phyloP scores from a whole-genome alignment of 1,139 yeast species.

The Yamadazyma dushanensis region DNA sequence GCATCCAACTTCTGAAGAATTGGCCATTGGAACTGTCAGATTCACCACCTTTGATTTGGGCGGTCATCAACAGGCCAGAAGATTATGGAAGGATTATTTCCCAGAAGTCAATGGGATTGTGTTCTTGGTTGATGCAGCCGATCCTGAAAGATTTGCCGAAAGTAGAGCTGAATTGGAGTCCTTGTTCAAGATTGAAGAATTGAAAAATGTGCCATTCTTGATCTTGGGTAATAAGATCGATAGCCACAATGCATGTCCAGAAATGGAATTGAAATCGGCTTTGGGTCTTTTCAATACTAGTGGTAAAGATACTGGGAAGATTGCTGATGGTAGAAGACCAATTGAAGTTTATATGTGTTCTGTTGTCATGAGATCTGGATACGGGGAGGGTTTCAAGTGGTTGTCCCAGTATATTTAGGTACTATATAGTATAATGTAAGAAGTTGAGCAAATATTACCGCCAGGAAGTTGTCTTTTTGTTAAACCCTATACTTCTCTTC shows the following conservation, averaged over 20 bases:
- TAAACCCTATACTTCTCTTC: background rate
- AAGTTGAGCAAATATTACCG: too few species aligned
- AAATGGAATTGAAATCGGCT: conserved; percentile 89
- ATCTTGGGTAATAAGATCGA: conserved; percentile 96
- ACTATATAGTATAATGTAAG: too few species aligned
- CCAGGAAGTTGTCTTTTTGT: too few species aligned
- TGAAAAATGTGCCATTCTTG: conserved; percentile 85
- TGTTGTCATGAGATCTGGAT: conserved; percentile 95
- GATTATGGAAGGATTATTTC: conserved; percentile 98
- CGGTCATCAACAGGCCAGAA: conserved; percentile 98
- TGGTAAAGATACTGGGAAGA: conserved; percentile 74
- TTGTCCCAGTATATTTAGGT: conserved; percentile 84
- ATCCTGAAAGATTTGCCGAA: conserved; percentile 91
- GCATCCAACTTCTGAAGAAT: conserved; percentile 98
- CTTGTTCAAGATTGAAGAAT: conserved; percentile 87
- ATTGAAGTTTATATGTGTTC: conserved; percentile 97
- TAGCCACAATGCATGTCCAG: conserved; percentile 90
- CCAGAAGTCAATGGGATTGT: conserved; percentile 99
- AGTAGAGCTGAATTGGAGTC: conserved; percentile 94
- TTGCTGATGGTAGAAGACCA: conserved; percentile 81
- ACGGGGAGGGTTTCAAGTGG: conserved; percentile 96
- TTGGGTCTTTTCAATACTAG: conserved; percentile 84
- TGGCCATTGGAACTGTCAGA: conserved; percentile 93
- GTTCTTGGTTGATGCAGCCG: conserved; percentile 95
- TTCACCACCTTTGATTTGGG: conserved; percentile 98